Conservation (phyloP, 805 yeast species). For the Sungouiozyma ichnusensis region DNA sequence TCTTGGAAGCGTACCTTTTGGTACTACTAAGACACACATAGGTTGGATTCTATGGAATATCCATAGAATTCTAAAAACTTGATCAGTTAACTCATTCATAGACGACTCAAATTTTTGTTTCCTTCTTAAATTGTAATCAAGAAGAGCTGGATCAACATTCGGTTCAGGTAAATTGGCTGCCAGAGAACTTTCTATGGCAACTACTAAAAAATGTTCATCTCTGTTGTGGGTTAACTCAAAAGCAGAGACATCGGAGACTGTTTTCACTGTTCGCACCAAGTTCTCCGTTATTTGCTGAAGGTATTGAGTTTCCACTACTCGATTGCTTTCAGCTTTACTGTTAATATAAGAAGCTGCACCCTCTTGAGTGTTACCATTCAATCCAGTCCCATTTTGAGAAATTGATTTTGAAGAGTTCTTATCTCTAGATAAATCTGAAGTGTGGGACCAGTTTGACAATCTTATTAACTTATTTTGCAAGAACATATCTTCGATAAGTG, state of each 20-base stretch:
- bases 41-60: constrained; percentile 62
- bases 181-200: constrained; percentile 65
- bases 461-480: constrained; percentile 42
- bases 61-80: constrained; percentile 29
- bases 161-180: constrained; percentile 22
- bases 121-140: constrained; percentile 8
- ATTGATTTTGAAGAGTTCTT: constrained; percentile 4
- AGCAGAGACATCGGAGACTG: constrained; percentile 81
- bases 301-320: constrained; percentile 44
- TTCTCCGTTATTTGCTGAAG: constrained; percentile 81
- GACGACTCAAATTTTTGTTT: constrained; percentile 17
- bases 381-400: not conserved
- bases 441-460: constrained; percentile 29
- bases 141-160: constrained; percentile 1
- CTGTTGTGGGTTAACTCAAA: constrained; percentile 45
- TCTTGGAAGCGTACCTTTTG: constrained; percentile 74
- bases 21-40: constrained; percentile 71
- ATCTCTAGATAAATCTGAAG: constrained; percentile 21
- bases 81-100: constrained; percentile 27
- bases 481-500: constrained; percentile 84
- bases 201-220: constrained; percentile 73
- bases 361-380: not conserved
- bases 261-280: constrained; percentile 67
- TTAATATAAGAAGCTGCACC: not conserved
- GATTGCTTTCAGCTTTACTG: constrained; percentile 5